Conservation (phyloP, 805 yeast species). For the Metschnikowia vanudenii region DNA sequence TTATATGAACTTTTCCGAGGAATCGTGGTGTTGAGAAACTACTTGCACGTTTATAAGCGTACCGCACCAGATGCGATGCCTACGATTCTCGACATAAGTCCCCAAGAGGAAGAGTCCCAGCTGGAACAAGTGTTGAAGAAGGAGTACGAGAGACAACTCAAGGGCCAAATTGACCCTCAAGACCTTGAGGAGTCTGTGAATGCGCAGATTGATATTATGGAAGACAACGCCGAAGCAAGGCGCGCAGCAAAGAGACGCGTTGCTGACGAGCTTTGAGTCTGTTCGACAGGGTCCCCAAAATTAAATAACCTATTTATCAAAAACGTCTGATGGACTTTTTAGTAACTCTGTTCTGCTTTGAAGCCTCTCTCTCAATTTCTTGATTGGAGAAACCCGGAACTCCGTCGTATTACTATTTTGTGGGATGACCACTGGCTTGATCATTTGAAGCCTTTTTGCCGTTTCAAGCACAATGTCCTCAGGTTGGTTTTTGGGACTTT, state of each 20-base stretch:
- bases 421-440: slow-evolving; percentile 39
- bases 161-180: slow-evolving; percentile 18
- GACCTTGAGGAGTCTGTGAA: slow-evolving; percentile 22
- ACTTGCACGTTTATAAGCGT: slow-evolving; percentile 32
- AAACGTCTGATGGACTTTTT: slow-evolving; percentile 3
- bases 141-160: slow-evolving; percentile 7
- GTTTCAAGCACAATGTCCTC: slow-evolving; percentile 24
- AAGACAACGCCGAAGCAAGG: slow-evolving; percentile 3
- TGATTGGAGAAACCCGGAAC: slow-evolving; percentile 32
- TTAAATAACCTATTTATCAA: background rate
- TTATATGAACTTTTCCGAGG: background rate
- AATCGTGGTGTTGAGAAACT: slow-evolving; percentile 19
- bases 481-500: background rate
- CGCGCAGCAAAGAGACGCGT: background rate
- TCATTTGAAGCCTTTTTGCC: slow-evolving; percentile 34
- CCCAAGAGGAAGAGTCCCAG: slow-evolving; percentile 2
- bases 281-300: background rate
- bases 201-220: slow-evolving; percentile 24
- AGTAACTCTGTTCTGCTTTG: slow-evolving; percentile 7
- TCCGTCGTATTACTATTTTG: slow-evolving; percentile 25
- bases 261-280: slow-evolving; percentile 11
- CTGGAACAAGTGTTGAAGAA: slow-evolving; percentile 10
- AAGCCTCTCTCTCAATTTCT: slow-evolving; percentile 28
- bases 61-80: slow-evolving; percentile 12
- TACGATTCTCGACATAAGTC: slow-evolving; percentile 8